Base-by-base conservation (phyloP, 2,329 filamentous ascomycete species). In the Trichoderma afroharzianum region DNA sequence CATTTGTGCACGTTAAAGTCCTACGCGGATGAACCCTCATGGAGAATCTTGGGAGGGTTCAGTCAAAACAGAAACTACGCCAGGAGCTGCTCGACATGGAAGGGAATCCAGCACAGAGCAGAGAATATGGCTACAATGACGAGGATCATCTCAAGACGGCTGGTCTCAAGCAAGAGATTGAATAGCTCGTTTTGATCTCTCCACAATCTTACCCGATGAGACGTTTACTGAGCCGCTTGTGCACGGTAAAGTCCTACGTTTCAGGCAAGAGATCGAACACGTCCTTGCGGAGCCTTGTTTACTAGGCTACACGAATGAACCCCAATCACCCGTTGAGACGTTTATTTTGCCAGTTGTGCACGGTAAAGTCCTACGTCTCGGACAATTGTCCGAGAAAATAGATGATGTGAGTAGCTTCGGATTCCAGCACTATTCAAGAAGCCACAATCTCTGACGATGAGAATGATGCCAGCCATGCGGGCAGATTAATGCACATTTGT, bases 381-480 rank as follows among this genome's bases (percentile, higher is more conserved):
- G 39, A 43, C 39, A 43, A n/a, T 43, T n/a, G 18, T 43, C 18
- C 39, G 73, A 77, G 0, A 74, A 77, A 3, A 74, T 81, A 50
- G 78, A 82, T 26, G 72, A 74, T 70, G 81, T 80, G 68, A 30
- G 74, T 57, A 2, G 2, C 3, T 39, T 4, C 18, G 2, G 43
- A n/a, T 26, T 15, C 7, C 12, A 6, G 3, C 11, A 30, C 9
- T n/a, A 4, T 58, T 24, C 9, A 50, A 12, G 5, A 53, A 11
- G 5, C 11, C 14, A 21, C 4, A 18, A 12, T 3, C 62, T 0
- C 76, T 79, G 61, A 78, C 76, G 1, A 21, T 76, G 36, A 76
- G 70, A 26, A 75, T 80, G 59, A 75, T 81, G 74, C 74, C 76
- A 47, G 64, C 59, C 33, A 70, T 74, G 18, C 50, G 70, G 68